A percentile compares a stretch with the other conserved stretches of the same genome.
Conservation (phyloP, 164 flowering plant species). For the Vitis labrusca region DNA sequence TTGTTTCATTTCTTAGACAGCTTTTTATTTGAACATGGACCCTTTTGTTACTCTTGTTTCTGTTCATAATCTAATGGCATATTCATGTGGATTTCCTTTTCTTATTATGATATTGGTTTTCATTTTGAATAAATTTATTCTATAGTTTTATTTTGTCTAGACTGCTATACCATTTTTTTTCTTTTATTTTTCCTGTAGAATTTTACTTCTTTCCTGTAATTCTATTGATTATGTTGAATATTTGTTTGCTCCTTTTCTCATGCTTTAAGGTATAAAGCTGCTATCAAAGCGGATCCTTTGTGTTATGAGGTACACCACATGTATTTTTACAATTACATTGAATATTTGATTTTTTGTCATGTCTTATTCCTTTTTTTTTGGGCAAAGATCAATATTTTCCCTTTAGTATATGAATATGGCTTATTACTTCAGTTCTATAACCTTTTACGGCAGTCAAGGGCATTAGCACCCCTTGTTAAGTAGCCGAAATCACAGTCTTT, state of each 20-base stretch:
- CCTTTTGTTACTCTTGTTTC: not conserved
- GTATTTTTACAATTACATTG: not conserved
- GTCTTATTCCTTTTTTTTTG: not conserved
- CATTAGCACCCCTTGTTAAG: not conserved
- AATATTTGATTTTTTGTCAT: not conserved
- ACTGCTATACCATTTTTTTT: not conserved
- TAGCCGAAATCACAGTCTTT: not conserved
- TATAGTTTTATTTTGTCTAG: not conserved
- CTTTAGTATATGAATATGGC: not conserved
- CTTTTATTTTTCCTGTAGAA: not conserved
- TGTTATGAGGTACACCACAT: conserved; percentile 82
- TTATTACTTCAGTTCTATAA: not conserved
- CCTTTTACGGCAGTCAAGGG: not conserved
- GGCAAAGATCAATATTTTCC: no score
- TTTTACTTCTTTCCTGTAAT: not conserved
- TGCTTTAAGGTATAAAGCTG: conserved; percentile 89
- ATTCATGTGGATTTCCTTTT: not conserved
- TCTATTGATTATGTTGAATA: not conserved
- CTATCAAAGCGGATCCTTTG: conserved; percentile 89
- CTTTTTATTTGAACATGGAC: not conserved
- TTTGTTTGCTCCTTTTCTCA: not conserved
- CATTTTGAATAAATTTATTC: not conserved
- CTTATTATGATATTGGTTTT: not conserved
- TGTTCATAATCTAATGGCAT: not conserved
- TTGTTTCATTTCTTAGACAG: no score